Evolutionary conservation across 2,329 filamentous ascomycete genomes (phyloP), one percentile per base, ranked within the genome.

Genomic region (Aspergillus pseudoglaucus): DNA sequence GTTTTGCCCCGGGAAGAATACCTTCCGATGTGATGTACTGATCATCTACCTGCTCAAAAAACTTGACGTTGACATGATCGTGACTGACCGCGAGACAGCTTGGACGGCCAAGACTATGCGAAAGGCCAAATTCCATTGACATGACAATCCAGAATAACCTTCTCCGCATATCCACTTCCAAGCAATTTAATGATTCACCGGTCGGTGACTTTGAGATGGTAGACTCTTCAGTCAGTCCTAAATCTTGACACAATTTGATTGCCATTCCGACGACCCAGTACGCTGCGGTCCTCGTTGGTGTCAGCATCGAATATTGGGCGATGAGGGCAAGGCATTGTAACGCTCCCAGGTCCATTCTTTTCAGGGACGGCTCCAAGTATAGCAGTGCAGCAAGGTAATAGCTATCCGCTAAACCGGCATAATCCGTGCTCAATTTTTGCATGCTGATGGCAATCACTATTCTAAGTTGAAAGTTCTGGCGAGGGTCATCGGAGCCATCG

Each of bases 381-480:
- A 85, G 83, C 72, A 97, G 83, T 4, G 91, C 91, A 20, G 90
- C 87, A 18, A 96, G 78, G 62, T 96, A 97, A 70, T 95, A 97
- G 63, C 89, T 90, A 68, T 97, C 91, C 25, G 93, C 91, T 23
- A 97, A 75, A 20, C 90, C 90, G n/a, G 90, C 90, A 66, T 93
- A 97, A 55, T 88, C 84, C 0, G 85, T 81, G 63, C 90, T 88
- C 60, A 96, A 78, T 67, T 94, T 95, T 68, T 97, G 91, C 68
- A 97, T 80, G 65, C 89, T 91, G 61, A 96, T 95, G 25, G 93
- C 91, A 61, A 97, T 83, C 46, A 96, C 88, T 82, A 97, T 90
- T 49, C 88, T 84, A 44, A 94, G 74, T 40, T 91, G 81, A 60
- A 96, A 97, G 59, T 93, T 90, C 62, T 90, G 84, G 65, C 90